Evolutionary conservation across 163 green algal species (phyloP), one percentile per base, ranked within the genome.

Genomic region (Chlorella variabilis): DNA sequence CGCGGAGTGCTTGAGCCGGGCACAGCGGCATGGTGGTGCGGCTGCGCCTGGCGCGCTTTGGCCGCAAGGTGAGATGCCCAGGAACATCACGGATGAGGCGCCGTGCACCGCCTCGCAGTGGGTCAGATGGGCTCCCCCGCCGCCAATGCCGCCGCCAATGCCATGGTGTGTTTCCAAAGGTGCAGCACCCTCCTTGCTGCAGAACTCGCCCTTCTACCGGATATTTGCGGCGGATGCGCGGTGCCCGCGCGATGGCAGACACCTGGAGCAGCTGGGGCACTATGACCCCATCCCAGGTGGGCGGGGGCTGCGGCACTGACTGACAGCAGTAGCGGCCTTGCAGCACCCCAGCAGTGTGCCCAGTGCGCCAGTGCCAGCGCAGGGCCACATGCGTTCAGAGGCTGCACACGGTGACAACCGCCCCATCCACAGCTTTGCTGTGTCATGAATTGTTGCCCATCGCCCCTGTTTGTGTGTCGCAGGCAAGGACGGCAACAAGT

Each of bases 181-280:
- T n/a, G n/a, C n/a, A n/a, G n/a, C n/a, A n/a, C n/a, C n/a, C n/a
- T n/a, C 39, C 61, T 9, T 56, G 23, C n/a, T 56, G 67, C 89
- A 96, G 89, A 93, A 96, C 77, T 48, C 90, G 21, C 94, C 94
- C 0, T 97, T 97, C 70, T 98, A 96, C 77, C 88, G 91, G n/a
- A 94, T 98, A 31, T 94, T 96, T 71, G 94, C 92, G 13, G 94
- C 94, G 4, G 91, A 97, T 70, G 85, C 86, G 0, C 65, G 91
- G 23, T 78, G 85, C 33, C 92, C 91, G 9, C 85, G 93, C 8
- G 93, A 96, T 70, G 94, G 94, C 25, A 89, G 84, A 56, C 94
- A 97, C 80, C 71, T 98, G 27, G 94, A 97, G 70, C 83, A 93
- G 18, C 77, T 97, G 4, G 94, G 94, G 3, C 89, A 94, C 88